Evolutionary conservation across 2,329 filamentous ascomycete genomes (phyloP).

Genomic region (Colletotrichum trifolii): DNA sequence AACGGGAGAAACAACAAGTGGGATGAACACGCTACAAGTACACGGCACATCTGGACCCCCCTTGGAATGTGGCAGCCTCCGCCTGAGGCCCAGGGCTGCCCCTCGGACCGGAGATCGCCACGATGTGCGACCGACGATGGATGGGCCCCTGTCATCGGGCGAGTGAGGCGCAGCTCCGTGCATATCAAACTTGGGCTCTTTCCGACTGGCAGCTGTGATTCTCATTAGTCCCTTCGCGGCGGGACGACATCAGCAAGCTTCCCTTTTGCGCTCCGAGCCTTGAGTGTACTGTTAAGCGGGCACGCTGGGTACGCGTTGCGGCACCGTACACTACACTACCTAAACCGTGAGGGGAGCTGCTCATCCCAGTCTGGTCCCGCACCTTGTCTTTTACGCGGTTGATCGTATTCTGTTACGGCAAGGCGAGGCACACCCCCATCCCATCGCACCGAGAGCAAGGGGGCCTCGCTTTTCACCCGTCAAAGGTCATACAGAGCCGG

Average conservation of each 20-base stretch:
- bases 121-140: slow-evolving; percentile 28
- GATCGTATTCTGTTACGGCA: not conserved
- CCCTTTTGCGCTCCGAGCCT: slow-evolving; percentile 26
- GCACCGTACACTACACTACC: too few relatives aligned
- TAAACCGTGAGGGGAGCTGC: too few relatives aligned
- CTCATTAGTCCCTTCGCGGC: slow-evolving; percentile 18
- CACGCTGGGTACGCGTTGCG: too few relatives aligned
- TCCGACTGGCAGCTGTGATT: too few relatives aligned
- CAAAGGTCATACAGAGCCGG: slow-evolving; percentile 2
- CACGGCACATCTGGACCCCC: slow-evolving; percentile 15
- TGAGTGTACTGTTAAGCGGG: slow-evolving; percentile 1
- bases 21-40: slow-evolving; percentile 24
- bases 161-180: slow-evolving; percentile 34
- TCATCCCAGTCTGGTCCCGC: too few relatives aligned
- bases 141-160: slow-evolving; percentile 25
- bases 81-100: slow-evolving; percentile 11
- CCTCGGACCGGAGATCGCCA: slow-evolving; percentile 18
- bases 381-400: not conserved
- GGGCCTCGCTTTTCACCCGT: not conserved
- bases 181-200: slow-evolving; percentile 29
- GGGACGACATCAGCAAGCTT: slow-evolving; percentile 35
- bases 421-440: slow-evolving; percentile 14
- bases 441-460: not conserved
- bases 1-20: slow-evolving; percentile 24
- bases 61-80: slow-evolving; percentile 31